A percentile compares a stretch with the other conserved stretches of the same genome.
Evolutionary conservation across 2,329 filamentous ascomycete genomes (phyloP).

Genomic region (Pezicula neosporulosa): DNA sequence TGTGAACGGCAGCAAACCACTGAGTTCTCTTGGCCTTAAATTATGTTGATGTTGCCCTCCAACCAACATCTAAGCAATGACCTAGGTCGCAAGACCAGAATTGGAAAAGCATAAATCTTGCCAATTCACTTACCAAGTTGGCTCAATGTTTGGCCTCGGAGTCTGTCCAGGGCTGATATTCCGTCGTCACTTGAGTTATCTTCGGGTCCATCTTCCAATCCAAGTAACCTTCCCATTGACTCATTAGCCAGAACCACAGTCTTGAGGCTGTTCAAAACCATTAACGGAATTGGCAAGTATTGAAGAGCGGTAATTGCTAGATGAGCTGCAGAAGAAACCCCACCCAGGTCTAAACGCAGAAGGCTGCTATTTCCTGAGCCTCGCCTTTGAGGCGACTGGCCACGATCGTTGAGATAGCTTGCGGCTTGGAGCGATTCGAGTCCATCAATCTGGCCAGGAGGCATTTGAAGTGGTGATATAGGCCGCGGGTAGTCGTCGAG

Average conservation of each 20-base stretch:
- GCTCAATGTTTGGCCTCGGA: constrained; percentile 63
- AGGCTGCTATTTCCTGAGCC: constrained; percentile 8
- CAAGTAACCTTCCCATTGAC: constrained; percentile 67
- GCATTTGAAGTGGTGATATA: constrained; percentile 21
- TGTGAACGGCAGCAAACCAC: too few relatives aligned
- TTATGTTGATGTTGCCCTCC: too few relatives aligned
- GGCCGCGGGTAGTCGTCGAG: constrained; percentile 7
- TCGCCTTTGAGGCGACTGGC: constrained; percentile 13
- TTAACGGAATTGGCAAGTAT: constrained; percentile 68
- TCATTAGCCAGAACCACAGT: constrained; percentile 73
- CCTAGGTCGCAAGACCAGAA: too few relatives aligned
- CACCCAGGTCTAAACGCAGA: constrained; percentile 35
- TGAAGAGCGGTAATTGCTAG: constrained; percentile 67
- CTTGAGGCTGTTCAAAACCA: constrained; percentile 67
- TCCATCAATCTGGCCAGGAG: constrained; percentile 23
- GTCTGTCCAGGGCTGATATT: constrained; percentile 46
- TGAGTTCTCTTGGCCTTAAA: too few relatives aligned
- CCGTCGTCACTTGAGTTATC: constrained; percentile 37
- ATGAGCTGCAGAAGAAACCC: constrained; percentile 44
- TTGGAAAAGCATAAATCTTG: too few relatives aligned
- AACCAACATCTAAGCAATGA: too few relatives aligned
- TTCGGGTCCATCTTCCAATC: constrained; percentile 44
- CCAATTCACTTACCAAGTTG: constrained; percentile 41
- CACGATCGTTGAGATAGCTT: constrained; percentile 5
- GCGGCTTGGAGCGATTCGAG: constrained; percentile 18